Evolutionary conservation across 148 eudicot genomes (phyloP), one percentile per base, ranked within the genome.

Genomic region (Rhododendron kiyosumense): DNA sequence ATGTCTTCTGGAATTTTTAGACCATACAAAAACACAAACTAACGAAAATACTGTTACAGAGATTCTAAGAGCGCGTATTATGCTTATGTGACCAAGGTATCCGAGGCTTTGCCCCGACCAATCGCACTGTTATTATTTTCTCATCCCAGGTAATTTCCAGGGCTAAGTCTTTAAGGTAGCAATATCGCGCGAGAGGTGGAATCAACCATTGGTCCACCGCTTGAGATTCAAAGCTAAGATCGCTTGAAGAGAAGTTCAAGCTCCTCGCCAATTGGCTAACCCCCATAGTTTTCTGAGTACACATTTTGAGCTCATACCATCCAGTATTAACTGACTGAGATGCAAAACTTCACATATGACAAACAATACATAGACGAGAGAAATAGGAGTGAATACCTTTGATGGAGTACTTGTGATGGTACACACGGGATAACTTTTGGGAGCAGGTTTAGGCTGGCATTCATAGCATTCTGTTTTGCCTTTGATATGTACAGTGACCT

Each of bases 381-480:
- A 81, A 78, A 85, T 28, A 83, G 15, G 74, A 34, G 85, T 65
- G 69, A 67, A 75, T 88, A 95, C 99, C 99, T 97, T 95, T 84
- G 98, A 93, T 3, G 99, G 99, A 86, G 99, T 97, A 87, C 94
- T 97, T 84, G 99, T 97, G 71, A 97, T 97, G n/a, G 99, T 97
- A 90, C 99, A 97, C 86, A 97, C 98, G 79, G 98, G 99, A 87
- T 97, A 97, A 63, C 98, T 91, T 88, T 95, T 97, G 73, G 95
- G 99, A 87, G 98, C 94, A 69, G 99, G 98, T 91, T 97, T 97
- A 34, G 98, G 93, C 89, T 95, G 94, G 91, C 99, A 97, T 87
- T 97, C 99, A 83, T 97, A 97, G 85, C 99, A 97, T 88, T 97
- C 98, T 38, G 98, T 93, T 90, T 74, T 92, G 78, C 91, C 96